A percentile compares a stretch with the other conserved stretches of the same genome.
Evolutionary conservation across 179 eudicot genomes (phyloP).

Genomic region (Beta macrorhiza): DNA sequence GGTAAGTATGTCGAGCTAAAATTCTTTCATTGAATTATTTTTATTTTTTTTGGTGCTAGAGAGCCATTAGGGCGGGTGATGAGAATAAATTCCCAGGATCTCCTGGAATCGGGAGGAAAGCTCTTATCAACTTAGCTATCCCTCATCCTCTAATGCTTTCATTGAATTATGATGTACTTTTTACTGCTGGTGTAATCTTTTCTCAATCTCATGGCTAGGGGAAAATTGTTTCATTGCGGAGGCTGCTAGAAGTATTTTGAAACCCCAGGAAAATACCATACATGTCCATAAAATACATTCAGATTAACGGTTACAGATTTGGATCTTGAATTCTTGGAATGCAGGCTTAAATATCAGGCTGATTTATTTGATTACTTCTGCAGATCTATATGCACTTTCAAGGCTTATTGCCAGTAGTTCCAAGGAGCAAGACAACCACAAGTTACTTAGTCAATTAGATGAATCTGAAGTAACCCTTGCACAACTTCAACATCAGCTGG

Average conservation of each 20-base stretch:
- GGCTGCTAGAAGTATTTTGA: background rate
- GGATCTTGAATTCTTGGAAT: background rate
- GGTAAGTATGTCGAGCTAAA: background rate
- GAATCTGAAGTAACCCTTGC: slow-evolving; percentile 84
- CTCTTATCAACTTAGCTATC: no score
- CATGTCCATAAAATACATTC: background rate
- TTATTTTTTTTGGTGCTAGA: no score
- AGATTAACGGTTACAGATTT: background rate
- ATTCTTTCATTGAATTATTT: background rate
- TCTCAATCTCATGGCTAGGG: background rate
- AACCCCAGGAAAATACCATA: background rate
- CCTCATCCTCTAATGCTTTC: background rate
- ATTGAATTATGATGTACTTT: background rate
- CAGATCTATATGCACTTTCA: slow-evolving; percentile 86
- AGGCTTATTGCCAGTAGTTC: slow-evolving; percentile 59
- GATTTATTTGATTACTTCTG: slow-evolving; percentile 24
- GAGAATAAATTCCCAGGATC: no score
- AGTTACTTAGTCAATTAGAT: slow-evolving; percentile 32
- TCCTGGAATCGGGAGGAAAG: no score
- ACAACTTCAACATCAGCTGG: slow-evolving; percentile 91
- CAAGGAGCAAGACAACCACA: slow-evolving; percentile 33
- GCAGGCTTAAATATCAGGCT: background rate
- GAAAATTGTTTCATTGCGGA: background rate
- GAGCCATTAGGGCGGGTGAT: no score
- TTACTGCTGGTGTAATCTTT: background rate